A percentile compares a stretch with the other conserved stretches of the same genome.
These are phyloP conservation scores for Lactuca sativa DNA, from an alignment of 129 eudicot species.

Conservation along the genomic window DNA sequence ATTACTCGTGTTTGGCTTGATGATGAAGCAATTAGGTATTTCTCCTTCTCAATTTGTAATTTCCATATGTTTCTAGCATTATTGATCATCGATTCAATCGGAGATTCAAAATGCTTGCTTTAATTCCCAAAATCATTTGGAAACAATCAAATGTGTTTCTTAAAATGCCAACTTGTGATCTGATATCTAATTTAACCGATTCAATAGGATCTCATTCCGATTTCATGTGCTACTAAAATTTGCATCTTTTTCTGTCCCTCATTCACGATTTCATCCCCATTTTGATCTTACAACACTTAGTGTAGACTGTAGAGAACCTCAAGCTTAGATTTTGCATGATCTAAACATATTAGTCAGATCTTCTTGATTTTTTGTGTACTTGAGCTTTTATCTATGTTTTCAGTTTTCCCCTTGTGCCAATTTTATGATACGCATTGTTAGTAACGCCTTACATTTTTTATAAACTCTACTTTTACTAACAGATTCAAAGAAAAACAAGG, in stretches of 20 bases:
- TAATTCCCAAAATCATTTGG: slow-evolving; percentile 10
- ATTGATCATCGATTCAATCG: neutral
- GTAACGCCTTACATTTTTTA: neutral
- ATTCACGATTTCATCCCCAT: neutral
- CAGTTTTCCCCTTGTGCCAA: neutral
- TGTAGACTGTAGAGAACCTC: neutral
- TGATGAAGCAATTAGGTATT: slow-evolving; percentile 15
- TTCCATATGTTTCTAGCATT: neutral
- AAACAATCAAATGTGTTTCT: slow-evolving; percentile 6
- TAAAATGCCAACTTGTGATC: neutral
- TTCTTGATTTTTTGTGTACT: neutral
- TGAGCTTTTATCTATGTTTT: neutral
- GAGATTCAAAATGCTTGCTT: neutral
- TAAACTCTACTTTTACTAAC: slow-evolving; percentile 11
- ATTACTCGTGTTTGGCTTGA: neutral
- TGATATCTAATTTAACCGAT: neutral
- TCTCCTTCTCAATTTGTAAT: neutral
- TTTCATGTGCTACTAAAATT: neutral
- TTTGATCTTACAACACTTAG: neutral
- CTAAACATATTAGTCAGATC: neutral
- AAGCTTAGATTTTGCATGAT: slow-evolving; percentile 7
- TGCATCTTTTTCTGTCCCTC: slow-evolving; percentile 6
- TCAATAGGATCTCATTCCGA: slow-evolving; percentile 7
- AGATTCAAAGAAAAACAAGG: slow-evolving; percentile 7
- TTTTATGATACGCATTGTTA: neutral